These are phyloP conservation scores for Clathrospora elynae DNA, from an alignment of 2,329 filamentous ascomycete genomes.

Conservation along the genomic window DNA sequence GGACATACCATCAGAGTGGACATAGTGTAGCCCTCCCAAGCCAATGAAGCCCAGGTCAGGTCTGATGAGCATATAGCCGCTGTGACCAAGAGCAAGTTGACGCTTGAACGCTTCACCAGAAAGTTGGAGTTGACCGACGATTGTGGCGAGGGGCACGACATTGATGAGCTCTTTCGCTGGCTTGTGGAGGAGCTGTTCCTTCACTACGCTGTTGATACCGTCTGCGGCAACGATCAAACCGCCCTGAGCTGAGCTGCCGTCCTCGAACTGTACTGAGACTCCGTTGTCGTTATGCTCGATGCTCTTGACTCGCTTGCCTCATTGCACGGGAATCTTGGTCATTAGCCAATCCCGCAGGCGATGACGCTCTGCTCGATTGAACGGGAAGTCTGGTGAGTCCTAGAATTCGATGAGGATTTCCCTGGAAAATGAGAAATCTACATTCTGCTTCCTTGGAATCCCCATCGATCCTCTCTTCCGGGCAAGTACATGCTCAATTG, in stretches of 20 bases:
- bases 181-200: constrained; percentile 8
- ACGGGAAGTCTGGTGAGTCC: constrained; percentile 2
- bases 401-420: background rate
- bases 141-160: constrained; percentile 10
- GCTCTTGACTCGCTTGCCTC: constrained; percentile 42
- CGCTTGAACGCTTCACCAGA: constrained; percentile 12
- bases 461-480: background rate
- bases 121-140: constrained; percentile 7
- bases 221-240: constrained; percentile 60
- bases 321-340: constrained; percentile 46
- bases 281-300: constrained; percentile 48
- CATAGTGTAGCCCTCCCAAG: constrained; percentile 11
- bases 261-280: constrained; percentile 51
- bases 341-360: constrained; percentile 12
- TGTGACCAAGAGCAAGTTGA: constrained; percentile 12
- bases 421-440: background rate
- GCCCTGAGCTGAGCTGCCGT: constrained; percentile 50
- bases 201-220: constrained; percentile 45
- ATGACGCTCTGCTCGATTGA: constrained; percentile 13
- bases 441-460: background rate
- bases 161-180: constrained; percentile 2
- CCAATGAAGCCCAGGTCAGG: constrained; percentile 10
- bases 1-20: background rate
- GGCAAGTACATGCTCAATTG: constrained; percentile 6
- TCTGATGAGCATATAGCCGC: constrained; percentile 2